Percentiles rank a stretch among this genome's conserved stretches.
Evolutionary conservation across 2,329 filamentous ascomycete species (phyloP).

Genomic region (Huntiella moniliformis): DNA sequence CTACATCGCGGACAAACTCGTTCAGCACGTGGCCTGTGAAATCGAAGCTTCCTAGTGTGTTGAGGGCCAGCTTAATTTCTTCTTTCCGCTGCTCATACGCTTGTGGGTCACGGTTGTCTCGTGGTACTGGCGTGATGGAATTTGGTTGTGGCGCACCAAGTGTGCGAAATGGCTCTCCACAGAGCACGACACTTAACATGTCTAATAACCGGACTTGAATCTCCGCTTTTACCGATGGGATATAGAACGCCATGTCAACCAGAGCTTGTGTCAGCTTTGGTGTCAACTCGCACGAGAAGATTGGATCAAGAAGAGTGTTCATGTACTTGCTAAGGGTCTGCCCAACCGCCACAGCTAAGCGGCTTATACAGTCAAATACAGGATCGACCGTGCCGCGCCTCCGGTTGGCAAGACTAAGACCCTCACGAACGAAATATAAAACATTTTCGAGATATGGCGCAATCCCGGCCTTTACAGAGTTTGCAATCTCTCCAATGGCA

Average conservation of each 20-base stretch:
- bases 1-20: constrained; percentile 95
- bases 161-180: constrained; percentile 78
- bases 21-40: constrained; percentile 83
- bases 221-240: constrained; percentile 76
- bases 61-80: constrained; percentile 81
- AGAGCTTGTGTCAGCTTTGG: constrained; percentile 86
- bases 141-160: constrained; percentile 75
- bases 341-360: constrained; percentile 83
- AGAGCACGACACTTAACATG: constrained; percentile 85
- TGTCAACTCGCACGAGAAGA: constrained; percentile 89
- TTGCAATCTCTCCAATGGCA: constrained; percentile 89
- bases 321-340: constrained; percentile 98
- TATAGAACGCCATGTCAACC: constrained; percentile 97
- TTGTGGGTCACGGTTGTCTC: constrained; percentile 68
- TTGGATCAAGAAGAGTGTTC: constrained; percentile 83
- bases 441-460: constrained; percentile 90
- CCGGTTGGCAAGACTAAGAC: constrained; percentile 60
- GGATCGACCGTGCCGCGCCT: constrained; percentile 49
- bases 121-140: constrained; percentile 61
- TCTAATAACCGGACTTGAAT: constrained; percentile 90
- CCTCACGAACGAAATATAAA: constrained; percentile 81
- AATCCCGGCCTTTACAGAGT: constrained; percentile 88
- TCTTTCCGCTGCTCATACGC: constrained; percentile 64
- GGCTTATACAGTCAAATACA: constrained; percentile 95
- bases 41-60: constrained; percentile 95